These are phyloP conservation scores for Aaosphaeria arxii DNA, from an alignment of 2,329 filamentous ascomycete species.

Conservation along the genomic window DNA sequence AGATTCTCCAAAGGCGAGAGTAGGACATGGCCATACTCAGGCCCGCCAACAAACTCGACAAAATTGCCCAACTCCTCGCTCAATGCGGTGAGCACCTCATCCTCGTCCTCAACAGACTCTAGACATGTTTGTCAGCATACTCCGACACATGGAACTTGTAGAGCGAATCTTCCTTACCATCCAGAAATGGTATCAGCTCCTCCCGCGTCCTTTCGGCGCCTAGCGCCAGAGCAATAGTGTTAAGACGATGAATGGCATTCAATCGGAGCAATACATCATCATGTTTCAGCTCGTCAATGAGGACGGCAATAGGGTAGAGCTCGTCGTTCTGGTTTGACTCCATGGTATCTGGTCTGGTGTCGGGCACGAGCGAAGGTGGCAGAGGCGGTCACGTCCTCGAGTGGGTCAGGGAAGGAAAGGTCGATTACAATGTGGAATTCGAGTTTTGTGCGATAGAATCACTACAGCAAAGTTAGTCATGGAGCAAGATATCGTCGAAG, in stretches of 20 bases:
- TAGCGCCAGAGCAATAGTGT: slow-evolving; percentile 94
- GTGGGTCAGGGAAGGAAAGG: slow-evolving; percentile 3
- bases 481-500: slow-evolving; percentile 3
- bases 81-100: slow-evolving; percentile 93
- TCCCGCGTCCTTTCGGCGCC: slow-evolving; percentile 96
- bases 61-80: slow-evolving; percentile 96
- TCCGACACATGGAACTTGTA: no score
- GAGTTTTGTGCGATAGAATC: no score
- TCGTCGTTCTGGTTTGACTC: slow-evolving; percentile 94
- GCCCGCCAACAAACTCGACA: slow-evolving; percentile 94
- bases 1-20: slow-evolving; percentile 96
- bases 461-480: no score
- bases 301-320: slow-evolving; percentile 98
- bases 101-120: slow-evolving; percentile 99
- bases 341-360: slow-evolving; percentile 54
- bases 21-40: slow-evolving; percentile 91
- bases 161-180: slow-evolving; percentile 64
- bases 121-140: slow-evolving; percentile 6
- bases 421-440: background rate
- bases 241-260: slow-evolving; percentile 97
- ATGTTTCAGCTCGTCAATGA: slow-evolving; percentile 99
- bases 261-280: slow-evolving; percentile 97
- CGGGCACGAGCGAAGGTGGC: slow-evolving; percentile 10
- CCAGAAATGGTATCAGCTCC: slow-evolving; percentile 97
- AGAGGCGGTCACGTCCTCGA: slow-evolving; percentile 18